Conservation (phyloP, 2,329 filamentous ascomycete genomes). For the Boeremia exigua region DNA sequence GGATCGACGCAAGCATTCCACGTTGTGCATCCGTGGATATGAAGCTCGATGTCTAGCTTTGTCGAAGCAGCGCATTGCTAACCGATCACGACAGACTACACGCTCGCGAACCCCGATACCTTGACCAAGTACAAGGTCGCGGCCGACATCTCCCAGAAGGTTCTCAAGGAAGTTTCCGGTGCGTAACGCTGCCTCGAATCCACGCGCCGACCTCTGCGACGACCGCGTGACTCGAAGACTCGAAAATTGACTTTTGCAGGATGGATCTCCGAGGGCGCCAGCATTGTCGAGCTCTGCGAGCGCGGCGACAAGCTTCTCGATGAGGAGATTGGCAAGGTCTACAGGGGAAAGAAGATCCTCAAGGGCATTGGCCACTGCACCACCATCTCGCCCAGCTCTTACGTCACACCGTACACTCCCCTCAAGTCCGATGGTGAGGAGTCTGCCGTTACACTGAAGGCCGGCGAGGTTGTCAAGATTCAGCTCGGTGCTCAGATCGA, state of each 20-base stretch:
- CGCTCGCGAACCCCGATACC: constrained; percentile 89
- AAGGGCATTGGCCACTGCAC: constrained; percentile 96
- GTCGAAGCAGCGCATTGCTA: constrained; percentile 34
- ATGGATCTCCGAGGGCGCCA: constrained; percentile 81
- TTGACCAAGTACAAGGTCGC: constrained; percentile 99
- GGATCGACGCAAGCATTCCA: neutral
- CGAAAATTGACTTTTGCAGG: constrained; percentile 51
- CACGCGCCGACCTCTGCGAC: constrained; percentile 9
- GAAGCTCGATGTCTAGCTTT: constrained; percentile 20
- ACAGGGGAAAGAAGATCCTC: constrained; percentile 94
- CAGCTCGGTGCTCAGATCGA: constrained; percentile 99
- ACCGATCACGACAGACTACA: constrained; percentile 69
- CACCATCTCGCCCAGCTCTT: constrained; percentile 91
- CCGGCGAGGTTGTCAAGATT: constrained; percentile 91
- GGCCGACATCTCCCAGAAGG: constrained; percentile 92
- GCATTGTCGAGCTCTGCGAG: constrained; percentile 93
- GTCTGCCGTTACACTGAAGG: constrained; percentile 78
- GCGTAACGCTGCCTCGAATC: constrained; percentile 25
- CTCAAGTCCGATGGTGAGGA: constrained; percentile 86
- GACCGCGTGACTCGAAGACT: constrained; percentile 19
- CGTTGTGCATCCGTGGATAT: neutral
- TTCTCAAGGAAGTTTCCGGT: constrained; percentile 81
- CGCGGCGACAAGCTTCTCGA: constrained; percentile 94
- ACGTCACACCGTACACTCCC: constrained; percentile 96
- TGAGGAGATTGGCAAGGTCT: constrained; percentile 93